These are phyloP conservation scores for Mycena crocata DNA, from an alignment of 768 basidiomycete species.

Conservation along the genomic window DNA sequence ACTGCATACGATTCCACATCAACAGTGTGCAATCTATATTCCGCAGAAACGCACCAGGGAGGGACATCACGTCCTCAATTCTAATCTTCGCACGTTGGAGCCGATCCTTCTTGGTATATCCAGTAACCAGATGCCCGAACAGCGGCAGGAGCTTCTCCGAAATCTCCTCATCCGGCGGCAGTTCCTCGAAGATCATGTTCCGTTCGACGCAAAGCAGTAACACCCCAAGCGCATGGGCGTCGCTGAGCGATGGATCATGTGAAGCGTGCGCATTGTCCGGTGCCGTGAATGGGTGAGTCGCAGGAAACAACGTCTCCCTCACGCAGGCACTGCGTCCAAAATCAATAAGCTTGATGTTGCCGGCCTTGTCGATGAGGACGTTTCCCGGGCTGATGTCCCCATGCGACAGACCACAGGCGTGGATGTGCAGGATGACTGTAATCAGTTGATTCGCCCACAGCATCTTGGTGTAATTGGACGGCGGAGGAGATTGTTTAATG, in stretches of 20 bases:
- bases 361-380: not conserved
- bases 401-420: not conserved
- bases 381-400: conserved; percentile 9
- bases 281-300: conserved; percentile 8
- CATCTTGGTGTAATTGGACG: not conserved
- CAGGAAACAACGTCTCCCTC: not conserved
- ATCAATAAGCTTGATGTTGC: conserved; percentile 3
- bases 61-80: no score
- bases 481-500: not conserved
- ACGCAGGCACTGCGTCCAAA: conserved; percentile 1
- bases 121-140: no score
- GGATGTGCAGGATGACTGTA: not conserved
- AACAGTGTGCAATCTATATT: no score
- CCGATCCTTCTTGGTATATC: no score
- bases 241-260: not conserved
- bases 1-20: no score
- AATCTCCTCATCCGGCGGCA: no score
- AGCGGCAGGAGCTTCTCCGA: no score
- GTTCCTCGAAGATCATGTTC: no score
- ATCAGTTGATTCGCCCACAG: conserved; percentile 5
- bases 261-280: not conserved
- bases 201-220: conserved; percentile 1
- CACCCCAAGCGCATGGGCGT: not conserved
- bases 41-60: no score
- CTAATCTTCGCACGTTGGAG: no score